These are phyloP conservation scores for Aegilops speltoides DNA, from an alignment of 176 grass and related monocot species.

Conservation along the genomic window DNA sequence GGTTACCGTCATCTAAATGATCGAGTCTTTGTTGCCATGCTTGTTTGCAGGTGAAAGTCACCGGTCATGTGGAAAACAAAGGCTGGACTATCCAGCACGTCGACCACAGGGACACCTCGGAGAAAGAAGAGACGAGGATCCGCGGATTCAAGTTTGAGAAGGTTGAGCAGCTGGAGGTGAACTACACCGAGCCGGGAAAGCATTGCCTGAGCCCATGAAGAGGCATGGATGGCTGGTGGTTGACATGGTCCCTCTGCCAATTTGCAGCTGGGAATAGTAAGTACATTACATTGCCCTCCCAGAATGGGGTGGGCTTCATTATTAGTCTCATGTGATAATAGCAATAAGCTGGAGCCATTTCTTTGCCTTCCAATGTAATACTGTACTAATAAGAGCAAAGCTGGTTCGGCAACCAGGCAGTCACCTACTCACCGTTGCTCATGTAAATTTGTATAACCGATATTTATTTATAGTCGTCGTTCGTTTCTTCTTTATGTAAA, in stretches of 20 bases:
- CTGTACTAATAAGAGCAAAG: constrained; percentile 16
- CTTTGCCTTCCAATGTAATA: not conserved
- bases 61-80: constrained; percentile 52
- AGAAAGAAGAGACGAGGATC: constrained; percentile 75
- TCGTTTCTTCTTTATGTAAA: not conserved
- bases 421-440: not conserved
- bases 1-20: not conserved
- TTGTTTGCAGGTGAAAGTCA: constrained; percentile 59
- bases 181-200: constrained; percentile 43
- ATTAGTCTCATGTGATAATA: not conserved
- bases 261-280: constrained; percentile 1
- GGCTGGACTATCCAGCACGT: constrained; percentile 62
- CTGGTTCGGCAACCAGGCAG: constrained; percentile 9
- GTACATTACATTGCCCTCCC: not conserved
- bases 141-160: constrained; percentile 86
- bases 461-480: not conserved
- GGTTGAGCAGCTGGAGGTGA: constrained; percentile 68
- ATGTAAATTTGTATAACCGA: constrained; percentile 12
- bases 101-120: constrained; percentile 64
- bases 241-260: constrained; percentile 7
- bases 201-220: constrained; percentile 35
- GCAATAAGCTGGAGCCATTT: not conserved
- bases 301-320: not conserved
- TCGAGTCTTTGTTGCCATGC: not conserved
- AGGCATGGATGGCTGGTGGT: not conserved